Evolutionary conservation across 495 filamentous ascomycete species (phyloP).

Genomic region (Penicillium psychrofluorescens): DNA sequence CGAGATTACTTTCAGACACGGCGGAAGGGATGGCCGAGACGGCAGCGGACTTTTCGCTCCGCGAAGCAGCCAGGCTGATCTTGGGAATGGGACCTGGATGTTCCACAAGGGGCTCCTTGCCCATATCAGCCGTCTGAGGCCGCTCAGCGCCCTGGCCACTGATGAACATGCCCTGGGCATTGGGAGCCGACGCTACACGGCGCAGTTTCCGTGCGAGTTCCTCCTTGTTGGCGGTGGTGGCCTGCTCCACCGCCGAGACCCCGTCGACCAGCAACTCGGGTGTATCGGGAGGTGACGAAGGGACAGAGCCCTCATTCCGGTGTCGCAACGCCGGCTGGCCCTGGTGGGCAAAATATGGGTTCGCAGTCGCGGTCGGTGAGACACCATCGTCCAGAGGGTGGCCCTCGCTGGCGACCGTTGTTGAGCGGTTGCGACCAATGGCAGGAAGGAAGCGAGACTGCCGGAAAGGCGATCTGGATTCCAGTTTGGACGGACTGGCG

Average conservation of each 20-base stretch:
- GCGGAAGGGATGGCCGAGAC: constrained; percentile 37
- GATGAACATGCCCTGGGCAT: constrained; percentile 87
- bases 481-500: constrained; percentile 32
- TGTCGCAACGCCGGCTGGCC: constrained; percentile 88
- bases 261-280: constrained; percentile 68
- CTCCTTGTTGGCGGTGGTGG: constrained; percentile 76
- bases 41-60: constrained; percentile 29
- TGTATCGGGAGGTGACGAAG: constrained; percentile 91
- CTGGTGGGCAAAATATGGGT: constrained; percentile 96
- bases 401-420: constrained; percentile 89
- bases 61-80: constrained; percentile 49
- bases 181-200: constrained; percentile 91
- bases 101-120: constrained; percentile 63
- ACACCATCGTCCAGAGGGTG: constrained; percentile 81
- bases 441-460: constrained; percentile 78
- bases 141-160: constrained; percentile 57
- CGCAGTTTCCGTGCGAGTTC: constrained; percentile 87
- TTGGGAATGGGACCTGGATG: constrained; percentile 48
- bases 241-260: constrained; percentile 66
- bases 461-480: constrained; percentile 61
- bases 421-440: constrained; percentile 71
- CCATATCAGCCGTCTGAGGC: constrained; percentile 72
- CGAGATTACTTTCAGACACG: constrained; percentile 34
- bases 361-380: constrained; percentile 89
- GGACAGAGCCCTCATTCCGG: constrained; percentile 91